Evolutionary conservation across 169 alveolate species (phyloP).

Genomic region (Babesia sp.): DNA sequence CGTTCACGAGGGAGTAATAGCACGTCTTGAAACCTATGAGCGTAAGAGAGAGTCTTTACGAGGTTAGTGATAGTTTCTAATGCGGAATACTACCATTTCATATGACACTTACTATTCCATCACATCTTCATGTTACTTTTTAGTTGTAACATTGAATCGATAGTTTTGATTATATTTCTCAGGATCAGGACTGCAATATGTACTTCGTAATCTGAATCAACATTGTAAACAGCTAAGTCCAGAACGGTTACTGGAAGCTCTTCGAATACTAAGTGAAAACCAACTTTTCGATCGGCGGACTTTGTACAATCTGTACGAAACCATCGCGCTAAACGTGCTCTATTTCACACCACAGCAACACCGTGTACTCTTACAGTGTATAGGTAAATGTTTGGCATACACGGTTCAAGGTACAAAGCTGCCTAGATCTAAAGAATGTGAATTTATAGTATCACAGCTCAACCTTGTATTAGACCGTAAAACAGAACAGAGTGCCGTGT

Average conservation of each 20-base stretch:
- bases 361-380: conserved; percentile 3
- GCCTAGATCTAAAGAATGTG: not conserved
- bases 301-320: conserved; percentile 12
- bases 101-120: no score
- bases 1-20: conserved; percentile 29
- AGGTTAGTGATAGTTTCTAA: not conserved
- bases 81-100: no score
- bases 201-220: not conserved
- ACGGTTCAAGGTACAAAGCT: not conserved
- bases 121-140: not conserved
- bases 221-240: conserved; percentile 39
- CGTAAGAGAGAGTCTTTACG: conserved; percentile 6
- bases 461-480: not conserved
- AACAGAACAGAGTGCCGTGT: not conserved
- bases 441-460: not conserved
- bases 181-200: conserved; percentile 36
- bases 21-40: conserved; percentile 32
- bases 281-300: conserved; percentile 36
- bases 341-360: conserved; percentile 36
- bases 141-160: not conserved
- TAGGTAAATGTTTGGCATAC: conserved; percentile 10
- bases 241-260: conserved; percentile 12
- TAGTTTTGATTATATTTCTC: not conserved
- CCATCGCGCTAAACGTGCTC: conserved; percentile 18
- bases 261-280: conserved; percentile 36